These are phyloP conservation scores for Heimioporus sp. DNA, from an alignment of 768 basidiomycete species.

Conservation along the genomic window DNA sequence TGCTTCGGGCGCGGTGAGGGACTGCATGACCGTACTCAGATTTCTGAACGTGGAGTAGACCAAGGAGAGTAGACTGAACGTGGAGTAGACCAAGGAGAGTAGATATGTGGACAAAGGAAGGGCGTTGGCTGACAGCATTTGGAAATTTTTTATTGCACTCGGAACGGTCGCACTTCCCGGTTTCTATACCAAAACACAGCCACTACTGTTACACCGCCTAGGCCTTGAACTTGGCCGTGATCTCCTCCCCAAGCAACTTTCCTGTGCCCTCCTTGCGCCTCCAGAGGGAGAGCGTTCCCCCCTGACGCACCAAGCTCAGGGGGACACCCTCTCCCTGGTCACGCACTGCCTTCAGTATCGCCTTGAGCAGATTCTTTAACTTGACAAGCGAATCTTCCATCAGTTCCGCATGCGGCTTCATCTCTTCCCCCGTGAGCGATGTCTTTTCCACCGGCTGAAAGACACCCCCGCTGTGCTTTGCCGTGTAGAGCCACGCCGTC, in stretches of 20 bases:
- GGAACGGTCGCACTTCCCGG: not conserved
- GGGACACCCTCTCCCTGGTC: constrained; percentile 51
- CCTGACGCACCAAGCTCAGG: constrained; percentile 53
- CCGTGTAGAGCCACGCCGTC: constrained; percentile 60
- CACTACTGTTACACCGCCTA: constrained; percentile 3
- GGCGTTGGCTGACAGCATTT: not conserved
- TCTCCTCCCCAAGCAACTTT: constrained; percentile 16
- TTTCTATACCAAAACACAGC: constrained; percentile 9
- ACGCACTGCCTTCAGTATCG: constrained; percentile 48
- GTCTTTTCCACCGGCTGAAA: constrained; percentile 52
- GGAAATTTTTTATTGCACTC: no score
- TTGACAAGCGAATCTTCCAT: constrained; percentile 23
- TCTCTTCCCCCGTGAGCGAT: constrained; percentile 32
- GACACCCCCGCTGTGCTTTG: constrained; percentile 50
- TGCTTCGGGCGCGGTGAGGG: constrained; percentile 48
- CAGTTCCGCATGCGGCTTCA: constrained; percentile 20
- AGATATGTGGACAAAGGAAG: not conserved
- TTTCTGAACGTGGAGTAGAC: not conserved
- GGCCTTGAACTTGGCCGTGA: constrained; percentile 18
- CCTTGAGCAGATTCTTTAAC: constrained; percentile 26
- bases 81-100: constrained; percentile 1
- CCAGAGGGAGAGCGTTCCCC: constrained; percentile 45
- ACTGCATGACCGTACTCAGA: constrained; percentile 4
- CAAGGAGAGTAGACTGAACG: constrained; percentile 1
- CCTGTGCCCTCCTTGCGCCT: constrained; percentile 37